phyloP scores from a whole-genome alignment of 306 rosid species.

The Pterocarpus macrocarpus region DNA sequence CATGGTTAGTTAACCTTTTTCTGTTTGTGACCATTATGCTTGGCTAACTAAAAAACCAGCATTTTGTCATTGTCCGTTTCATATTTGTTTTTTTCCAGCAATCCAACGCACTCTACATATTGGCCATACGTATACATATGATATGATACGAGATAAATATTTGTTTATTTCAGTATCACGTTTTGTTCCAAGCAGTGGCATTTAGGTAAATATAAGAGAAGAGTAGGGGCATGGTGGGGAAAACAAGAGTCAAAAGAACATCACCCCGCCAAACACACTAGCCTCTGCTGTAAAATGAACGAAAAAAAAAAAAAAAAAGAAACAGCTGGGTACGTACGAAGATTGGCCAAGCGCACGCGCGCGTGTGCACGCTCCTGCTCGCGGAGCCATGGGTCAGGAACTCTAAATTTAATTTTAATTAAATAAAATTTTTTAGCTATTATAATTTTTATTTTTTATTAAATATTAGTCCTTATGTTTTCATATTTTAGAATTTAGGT shows the following conservation, averaged over 20 bases:
- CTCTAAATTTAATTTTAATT: too few species aligned
- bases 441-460: too few species aligned
- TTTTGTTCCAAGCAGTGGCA: slow-evolving; percentile 21
- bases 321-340: not conserved
- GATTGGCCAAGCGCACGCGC: slow-evolving; percentile 39
- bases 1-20: not conserved
- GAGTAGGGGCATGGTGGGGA: not conserved
- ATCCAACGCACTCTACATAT: not conserved
- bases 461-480: too few species aligned
- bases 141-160: not conserved
- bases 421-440: too few species aligned
- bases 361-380: not conserved
- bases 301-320: not conserved
- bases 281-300: slow-evolving; percentile 48
- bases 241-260: slow-evolving; percentile 46
- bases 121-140: slow-evolving; percentile 9
- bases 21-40: not conserved
- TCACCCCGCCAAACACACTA: slow-evolving; percentile 60
- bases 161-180: not conserved
- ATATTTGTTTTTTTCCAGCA: not conserved
- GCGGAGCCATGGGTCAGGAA: not conserved
- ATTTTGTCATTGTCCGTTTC: slow-evolving; percentile 34
- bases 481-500: too few species aligned
- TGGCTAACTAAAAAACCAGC: slow-evolving; percentile 45
- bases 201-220: slow-evolving; percentile 29